Evolutionary conservation across 2,329 filamentous ascomycete genomes (phyloP).

Genomic region (Hypoxylon sp.): DNA sequence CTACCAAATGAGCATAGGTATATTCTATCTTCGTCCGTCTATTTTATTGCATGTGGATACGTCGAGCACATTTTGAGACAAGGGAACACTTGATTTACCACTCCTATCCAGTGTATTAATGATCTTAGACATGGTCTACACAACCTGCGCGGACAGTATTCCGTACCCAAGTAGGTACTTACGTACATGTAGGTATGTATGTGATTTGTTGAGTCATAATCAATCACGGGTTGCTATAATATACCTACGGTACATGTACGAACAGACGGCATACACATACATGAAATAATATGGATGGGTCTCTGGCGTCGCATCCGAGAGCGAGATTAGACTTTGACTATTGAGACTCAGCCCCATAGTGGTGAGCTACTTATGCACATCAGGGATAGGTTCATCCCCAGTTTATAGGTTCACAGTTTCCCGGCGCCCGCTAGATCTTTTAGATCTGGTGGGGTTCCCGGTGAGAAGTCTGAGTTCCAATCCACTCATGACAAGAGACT

Average conservation of each 20-base stretch:
- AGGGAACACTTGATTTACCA: background rate
- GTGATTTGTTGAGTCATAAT: background rate
- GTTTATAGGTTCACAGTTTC: background rate
- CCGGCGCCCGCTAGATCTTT: slow-evolving; percentile 13
- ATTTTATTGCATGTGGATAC: background rate
- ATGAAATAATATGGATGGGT: background rate
- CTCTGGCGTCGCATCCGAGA: background rate
- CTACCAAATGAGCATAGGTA: background rate
- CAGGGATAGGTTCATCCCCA: background rate
- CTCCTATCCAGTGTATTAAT: background rate
- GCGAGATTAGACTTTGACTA: slow-evolving; percentile 1
- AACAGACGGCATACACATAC: too few species aligned
- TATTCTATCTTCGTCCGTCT: background rate
- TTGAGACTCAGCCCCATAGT: background rate
- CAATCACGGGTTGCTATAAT: too few species aligned
- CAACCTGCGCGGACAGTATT: background rate
- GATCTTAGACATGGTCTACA: background rate
- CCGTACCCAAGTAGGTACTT: too few species aligned
- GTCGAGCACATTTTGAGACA: background rate
- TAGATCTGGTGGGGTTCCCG: slow-evolving; percentile 20
- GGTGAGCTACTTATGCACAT: background rate
- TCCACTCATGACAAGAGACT: background rate
- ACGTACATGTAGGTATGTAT: too few species aligned
- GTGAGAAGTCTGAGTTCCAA: background rate
- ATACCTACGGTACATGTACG: too few species aligned